These are phyloP conservation scores for Colletotrichum cereale DNA, from an alignment of 2,329 filamentous ascomycete genomes.

Conservation along the genomic window DNA sequence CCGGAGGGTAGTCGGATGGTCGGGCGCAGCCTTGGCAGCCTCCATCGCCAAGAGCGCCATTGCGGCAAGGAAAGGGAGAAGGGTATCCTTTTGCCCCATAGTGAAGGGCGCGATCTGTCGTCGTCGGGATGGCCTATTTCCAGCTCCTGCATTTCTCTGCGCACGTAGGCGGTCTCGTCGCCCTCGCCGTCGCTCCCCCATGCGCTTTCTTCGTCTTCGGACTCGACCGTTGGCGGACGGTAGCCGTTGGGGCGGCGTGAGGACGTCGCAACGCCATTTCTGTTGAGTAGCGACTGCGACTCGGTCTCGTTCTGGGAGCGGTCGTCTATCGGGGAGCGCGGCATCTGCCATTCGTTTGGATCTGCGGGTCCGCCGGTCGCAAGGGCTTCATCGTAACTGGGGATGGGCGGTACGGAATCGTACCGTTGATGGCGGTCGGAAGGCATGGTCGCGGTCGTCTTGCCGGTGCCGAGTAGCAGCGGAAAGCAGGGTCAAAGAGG, in stretches of 20 bases:
- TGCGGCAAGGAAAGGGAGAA: conserved; percentile 64
- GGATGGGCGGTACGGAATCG: conserved; percentile 55
- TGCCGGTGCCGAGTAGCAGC: background rate
- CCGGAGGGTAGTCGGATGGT: conserved; percentile 62
- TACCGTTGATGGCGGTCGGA: conserved; percentile 45
- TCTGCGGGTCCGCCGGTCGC: conserved; percentile 52
- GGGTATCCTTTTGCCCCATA: conserved; percentile 69
- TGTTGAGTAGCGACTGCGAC: conserved; percentile 78
- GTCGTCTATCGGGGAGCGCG: conserved; percentile 58
- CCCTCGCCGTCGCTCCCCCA: conserved; percentile 63
- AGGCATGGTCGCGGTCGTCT: conserved; percentile 33
- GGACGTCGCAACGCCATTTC: conserved; percentile 53
- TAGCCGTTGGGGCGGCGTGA: conserved; percentile 71
- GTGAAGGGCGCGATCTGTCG: conserved; percentile 55
- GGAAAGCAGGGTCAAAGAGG: background rate
- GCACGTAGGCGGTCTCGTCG: conserved; percentile 73
- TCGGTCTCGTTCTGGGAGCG: conserved; percentile 79
- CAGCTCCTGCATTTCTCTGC: conserved; percentile 89
- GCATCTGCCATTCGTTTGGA: conserved; percentile 47
- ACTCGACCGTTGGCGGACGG: conserved; percentile 83
- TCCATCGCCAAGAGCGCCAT: conserved; percentile 69
- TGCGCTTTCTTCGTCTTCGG: conserved; percentile 74
- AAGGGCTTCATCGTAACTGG: conserved; percentile 57
- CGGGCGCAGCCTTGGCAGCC: conserved; percentile 61
- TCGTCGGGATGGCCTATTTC: conserved; percentile 79